These are phyloP conservation scores for Plasmodium falciparum DNA, from an alignment of 169 alveolate species.

Conservation along the genomic window DNA sequence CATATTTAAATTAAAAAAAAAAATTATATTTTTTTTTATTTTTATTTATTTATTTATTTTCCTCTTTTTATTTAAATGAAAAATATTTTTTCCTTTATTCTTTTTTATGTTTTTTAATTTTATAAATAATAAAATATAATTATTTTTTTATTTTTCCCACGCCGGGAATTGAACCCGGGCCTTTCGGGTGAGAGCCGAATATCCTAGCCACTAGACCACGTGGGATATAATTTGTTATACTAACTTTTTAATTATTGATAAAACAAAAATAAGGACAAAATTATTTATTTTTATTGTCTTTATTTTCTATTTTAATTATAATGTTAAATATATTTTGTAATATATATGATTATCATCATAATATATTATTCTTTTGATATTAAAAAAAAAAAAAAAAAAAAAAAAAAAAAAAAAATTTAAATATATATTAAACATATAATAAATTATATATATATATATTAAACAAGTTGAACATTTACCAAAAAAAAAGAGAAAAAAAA, in stretches of 20 bases:
- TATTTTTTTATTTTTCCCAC: slow-evolving; percentile 34
- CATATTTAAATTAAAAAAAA: no score
- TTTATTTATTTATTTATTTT: background rate
- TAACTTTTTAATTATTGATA: background rate
- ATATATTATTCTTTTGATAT: no score
- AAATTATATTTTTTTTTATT: no score
- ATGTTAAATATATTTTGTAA: no score
- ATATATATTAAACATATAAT: no score
- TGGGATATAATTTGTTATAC: slow-evolving; percentile 35
- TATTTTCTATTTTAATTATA: background rate
- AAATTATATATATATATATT: no score
- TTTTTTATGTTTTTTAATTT: background rate
- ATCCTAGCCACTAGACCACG: slow-evolving; percentile 79
- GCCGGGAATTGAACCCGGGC: slow-evolving; percentile 80
- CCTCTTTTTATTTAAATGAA: background rate
- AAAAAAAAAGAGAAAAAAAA: no score
- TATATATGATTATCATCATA: no score
- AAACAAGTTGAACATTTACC: no score
- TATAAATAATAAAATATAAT: background rate
- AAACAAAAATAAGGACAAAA: background rate
- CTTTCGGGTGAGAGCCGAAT: slow-evolving; percentile 79
- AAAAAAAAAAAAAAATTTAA: no score
- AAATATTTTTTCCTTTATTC: background rate
- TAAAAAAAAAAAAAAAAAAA: no score
- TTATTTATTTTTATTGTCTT: background rate